Percentiles rank a stretch among this genome's conserved stretches.
Evolutionary conservation across 1,139 yeast genomes (phyloP).

Genomic region (Debaryomyces psychrophilus): DNA sequence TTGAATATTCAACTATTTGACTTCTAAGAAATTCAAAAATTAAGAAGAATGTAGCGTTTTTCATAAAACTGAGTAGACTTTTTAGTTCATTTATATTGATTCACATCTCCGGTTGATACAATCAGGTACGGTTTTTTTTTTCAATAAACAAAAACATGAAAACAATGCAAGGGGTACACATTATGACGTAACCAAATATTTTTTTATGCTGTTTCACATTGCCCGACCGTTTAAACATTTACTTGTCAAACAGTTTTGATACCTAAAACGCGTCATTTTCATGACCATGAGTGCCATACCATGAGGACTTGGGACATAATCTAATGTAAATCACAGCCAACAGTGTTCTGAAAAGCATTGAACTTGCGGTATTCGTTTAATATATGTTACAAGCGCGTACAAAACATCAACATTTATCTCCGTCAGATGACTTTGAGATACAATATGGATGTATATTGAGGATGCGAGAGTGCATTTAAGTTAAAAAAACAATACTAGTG

Average conservation of each 20-base stretch:
- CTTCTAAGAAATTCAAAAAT: neutral
- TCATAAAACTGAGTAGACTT: neutral
- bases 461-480: neutral
- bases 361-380: neutral
- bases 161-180: slow-evolving; percentile 10
- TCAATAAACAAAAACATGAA: neutral
- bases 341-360: neutral
- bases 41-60: neutral
- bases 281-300: neutral
- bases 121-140: slow-evolving; percentile 4
- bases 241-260: neutral
- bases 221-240: neutral
- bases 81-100: neutral
- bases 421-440: neutral
- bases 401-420: neutral
- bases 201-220: neutral
- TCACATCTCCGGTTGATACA: neutral
- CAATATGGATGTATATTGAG: slow-evolving; percentile 1
- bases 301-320: too few species aligned
- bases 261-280: neutral
- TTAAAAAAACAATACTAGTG: neutral
- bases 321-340: too few species aligned
- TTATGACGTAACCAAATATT: slow-evolving; percentile 6
- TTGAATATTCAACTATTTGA: neutral
- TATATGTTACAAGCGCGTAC: neutral